Conservation (phyloP, 2,329 filamentous ascomycete genomes). For the Mycosphaerella sp. region DNA sequence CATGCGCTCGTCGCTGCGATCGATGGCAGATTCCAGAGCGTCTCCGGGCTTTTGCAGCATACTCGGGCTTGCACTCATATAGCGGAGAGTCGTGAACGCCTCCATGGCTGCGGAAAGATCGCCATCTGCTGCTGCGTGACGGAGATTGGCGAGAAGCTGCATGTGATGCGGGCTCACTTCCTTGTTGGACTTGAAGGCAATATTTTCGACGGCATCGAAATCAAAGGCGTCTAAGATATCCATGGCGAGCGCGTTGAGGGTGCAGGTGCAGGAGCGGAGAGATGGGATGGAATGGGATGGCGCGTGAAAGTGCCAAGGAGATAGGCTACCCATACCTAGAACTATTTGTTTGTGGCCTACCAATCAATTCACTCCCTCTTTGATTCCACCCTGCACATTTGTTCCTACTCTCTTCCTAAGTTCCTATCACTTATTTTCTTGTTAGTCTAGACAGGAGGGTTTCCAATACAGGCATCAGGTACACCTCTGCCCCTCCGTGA, state of each 20-base stretch:
- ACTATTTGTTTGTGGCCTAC: too few relatives aligned
- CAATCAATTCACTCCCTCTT: too few relatives aligned
- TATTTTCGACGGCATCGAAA: background rate
- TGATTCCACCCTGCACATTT: too few relatives aligned
- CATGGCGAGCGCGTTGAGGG: background rate
- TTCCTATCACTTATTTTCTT: too few relatives aligned
- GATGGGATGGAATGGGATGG: too few relatives aligned
- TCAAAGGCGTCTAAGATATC: background rate
- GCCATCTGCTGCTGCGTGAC: background rate
- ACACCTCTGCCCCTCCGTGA: too few relatives aligned
- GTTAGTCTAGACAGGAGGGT: too few relatives aligned
- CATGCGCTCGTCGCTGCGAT: background rate
- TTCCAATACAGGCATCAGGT: too few relatives aligned
- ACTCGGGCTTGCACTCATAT: background rate
- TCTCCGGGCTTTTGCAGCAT: background rate
- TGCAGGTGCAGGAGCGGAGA: background rate
- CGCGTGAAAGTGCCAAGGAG: too few relatives aligned
- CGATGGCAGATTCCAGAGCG: background rate
- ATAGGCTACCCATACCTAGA: too few relatives aligned
- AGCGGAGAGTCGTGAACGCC: conserved; percentile 7
- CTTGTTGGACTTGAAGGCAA: background rate
- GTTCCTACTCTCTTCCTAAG: too few relatives aligned
- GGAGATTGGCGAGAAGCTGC: background rate
- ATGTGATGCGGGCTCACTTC: background rate
- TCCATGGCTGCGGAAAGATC: background rate